Evolutionary conservation across 2,329 filamentous ascomycete species (phyloP), one percentile per base, ranked within the genome.

Genomic region (Aspergillus sp.): DNA sequence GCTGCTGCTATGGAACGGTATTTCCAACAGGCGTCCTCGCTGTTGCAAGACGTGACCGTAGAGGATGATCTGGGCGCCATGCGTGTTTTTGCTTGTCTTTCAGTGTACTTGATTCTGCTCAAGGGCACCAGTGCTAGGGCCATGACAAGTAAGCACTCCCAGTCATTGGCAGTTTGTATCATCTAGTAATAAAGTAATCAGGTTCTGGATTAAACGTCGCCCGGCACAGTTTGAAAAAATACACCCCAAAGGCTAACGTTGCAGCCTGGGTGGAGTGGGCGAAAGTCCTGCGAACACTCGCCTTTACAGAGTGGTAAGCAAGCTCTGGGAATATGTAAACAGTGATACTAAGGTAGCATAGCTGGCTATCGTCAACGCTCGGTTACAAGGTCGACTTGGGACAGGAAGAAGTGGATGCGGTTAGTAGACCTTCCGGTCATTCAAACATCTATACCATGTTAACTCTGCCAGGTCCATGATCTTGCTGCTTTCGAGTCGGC

Each of bases 251-350:
- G 15, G 12, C 39, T 6, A 45, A 17, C 21, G 5, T 21, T 4
- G 14, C 11, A 12, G 27, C 15, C 40, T 33, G 23, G 17, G 15
- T 33, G 12, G 50, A 52, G 3, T 31, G 50, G 40, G 14, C 40
- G 3, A 44, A 21, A 3, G 40, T 52, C 3, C 14, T 33, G 12
- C 15, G 50, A 21, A 44, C 50, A 23, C n/a, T 52, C 14, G 24
- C 50, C n/a, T 52, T 44, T 44, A 52, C 35, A 3, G 50, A 52
- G 40, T 52, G 40, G 50, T 52, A 9, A 17, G 50, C n/a, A 24
- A 6, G 1, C 17, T 9, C 27, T 11, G 27, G 8, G 27, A 11
- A 12, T 4, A 1, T 9, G 3, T n/a, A 8, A 15, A 9, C 1
- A 1, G 14, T 3, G 17, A 14, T 46, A 27, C 6, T 44, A 9